Percentiles rank a stretch among this genome's conserved stretches.
These are phyloP conservation scores for Irpex rosettiformis DNA, from an alignment of 1,284 basidiomycete species.

Conservation along the genomic window DNA sequence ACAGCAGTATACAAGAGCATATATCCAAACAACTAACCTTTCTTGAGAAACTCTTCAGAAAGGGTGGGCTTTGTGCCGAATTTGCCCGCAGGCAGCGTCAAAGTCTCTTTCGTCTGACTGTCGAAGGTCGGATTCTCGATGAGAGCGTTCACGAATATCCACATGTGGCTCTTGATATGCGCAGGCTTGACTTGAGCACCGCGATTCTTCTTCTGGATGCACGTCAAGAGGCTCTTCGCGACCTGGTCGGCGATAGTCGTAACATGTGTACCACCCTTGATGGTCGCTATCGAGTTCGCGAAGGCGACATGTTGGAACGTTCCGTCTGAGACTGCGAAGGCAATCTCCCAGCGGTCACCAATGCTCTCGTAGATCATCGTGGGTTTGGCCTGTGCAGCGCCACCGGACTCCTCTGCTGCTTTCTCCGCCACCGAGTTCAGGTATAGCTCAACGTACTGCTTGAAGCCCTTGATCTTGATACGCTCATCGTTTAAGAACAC, in stretches of 20 bases:
- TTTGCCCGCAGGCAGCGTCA: constrained; percentile 86
- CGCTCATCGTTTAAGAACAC: constrained; percentile 93
- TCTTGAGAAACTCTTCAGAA: constrained; percentile 95
- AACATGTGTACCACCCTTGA: constrained; percentile 97
- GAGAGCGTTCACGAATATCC: constrained; percentile 96
- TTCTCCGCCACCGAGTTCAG: constrained; percentile 68
- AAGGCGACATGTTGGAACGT: constrained; percentile 94
- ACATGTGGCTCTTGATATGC: constrained; percentile 97
- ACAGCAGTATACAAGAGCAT: background rate
- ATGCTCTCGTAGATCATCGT: constrained; percentile 83
- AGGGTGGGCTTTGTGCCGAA: constrained; percentile 86
- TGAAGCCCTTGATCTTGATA: constrained; percentile 94
- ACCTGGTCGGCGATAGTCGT: constrained; percentile 86
- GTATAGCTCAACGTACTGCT: constrained; percentile 97
- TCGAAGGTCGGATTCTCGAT: constrained; percentile 99
- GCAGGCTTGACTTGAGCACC: constrained; percentile 87
- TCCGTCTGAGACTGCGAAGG: constrained; percentile 92
- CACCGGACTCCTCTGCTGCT: constrained; percentile 64
- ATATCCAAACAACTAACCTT: constrained; percentile 52
- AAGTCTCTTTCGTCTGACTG: constrained; percentile 97
- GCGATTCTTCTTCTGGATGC: constrained; percentile 96
- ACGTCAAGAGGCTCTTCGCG: constrained; percentile 76
- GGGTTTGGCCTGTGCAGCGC: constrained; percentile 73
- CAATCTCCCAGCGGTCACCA: constrained; percentile 90
- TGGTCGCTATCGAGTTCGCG: constrained; percentile 97